A percentile compares a stretch with the other conserved stretches of the same genome.
Conservation (phyloP, 495 filamentous ascomycete genomes). For the Aspergillus conjunctus region DNA sequence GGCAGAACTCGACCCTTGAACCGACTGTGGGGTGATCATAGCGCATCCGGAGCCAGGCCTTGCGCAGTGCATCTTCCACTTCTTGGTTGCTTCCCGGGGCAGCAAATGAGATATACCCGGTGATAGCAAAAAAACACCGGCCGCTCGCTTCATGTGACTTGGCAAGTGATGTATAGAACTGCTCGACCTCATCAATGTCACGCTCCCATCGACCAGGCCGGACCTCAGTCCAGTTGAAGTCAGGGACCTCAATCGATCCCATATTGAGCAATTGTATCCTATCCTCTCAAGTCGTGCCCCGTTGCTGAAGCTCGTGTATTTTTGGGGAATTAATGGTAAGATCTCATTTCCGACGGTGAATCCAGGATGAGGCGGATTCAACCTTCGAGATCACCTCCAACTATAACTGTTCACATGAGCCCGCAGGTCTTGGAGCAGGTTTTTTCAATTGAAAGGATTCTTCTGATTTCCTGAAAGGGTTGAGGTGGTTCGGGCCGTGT, state of each 20-base stretch:
- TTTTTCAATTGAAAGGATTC: background rate
- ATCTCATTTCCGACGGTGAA: too few species aligned
- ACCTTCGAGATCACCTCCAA: background rate
- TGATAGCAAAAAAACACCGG: slow-evolving; percentile 45
- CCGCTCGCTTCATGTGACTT: slow-evolving; percentile 42
- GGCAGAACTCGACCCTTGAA: slow-evolving; percentile 35
- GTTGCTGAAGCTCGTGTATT: background rate
- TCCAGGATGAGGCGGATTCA: too few species aligned
- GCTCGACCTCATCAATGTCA: slow-evolving; percentile 48
- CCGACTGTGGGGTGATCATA: slow-evolving; percentile 49
- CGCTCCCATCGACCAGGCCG: slow-evolving; percentile 39
- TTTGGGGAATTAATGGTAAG: too few species aligned
- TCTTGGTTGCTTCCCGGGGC: background rate
- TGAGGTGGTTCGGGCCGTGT: slow-evolving; percentile 15
- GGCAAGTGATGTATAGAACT: slow-evolving; percentile 40
- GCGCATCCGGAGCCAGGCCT: slow-evolving; percentile 45
- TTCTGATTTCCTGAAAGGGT: slow-evolving; percentile 14
- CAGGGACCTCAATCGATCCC: slow-evolving; percentile 8
- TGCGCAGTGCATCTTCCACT: slow-evolving; percentile 34
- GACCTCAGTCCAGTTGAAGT: slow-evolving; percentile 16
- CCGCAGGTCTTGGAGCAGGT: background rate
- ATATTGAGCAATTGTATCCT: background rate
- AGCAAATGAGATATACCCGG: slow-evolving; percentile 30
- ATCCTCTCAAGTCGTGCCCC: background rate
- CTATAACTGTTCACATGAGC: background rate